phyloP scores from a whole-genome alignment of 2,329 filamentous ascomycete species.

The Talaromyces sp. region DNA sequence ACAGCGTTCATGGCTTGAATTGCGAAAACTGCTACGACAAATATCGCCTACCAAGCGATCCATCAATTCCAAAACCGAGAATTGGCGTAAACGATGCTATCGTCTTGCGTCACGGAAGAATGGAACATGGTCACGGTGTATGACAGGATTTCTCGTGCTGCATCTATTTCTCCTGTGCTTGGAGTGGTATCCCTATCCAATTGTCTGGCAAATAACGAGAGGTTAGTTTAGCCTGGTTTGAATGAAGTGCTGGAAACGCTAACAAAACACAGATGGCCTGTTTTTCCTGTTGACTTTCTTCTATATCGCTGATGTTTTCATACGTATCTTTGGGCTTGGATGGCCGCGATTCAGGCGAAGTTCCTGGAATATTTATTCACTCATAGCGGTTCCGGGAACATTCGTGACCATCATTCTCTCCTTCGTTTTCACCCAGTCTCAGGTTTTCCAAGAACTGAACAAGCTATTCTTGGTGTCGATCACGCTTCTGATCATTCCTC shows the following conservation, averaged over 20 bases:
- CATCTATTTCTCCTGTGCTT: constrained; percentile 78
- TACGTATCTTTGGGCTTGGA: constrained; percentile 81
- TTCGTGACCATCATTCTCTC: constrained; percentile 77
- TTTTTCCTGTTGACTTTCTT: constrained; percentile 78
- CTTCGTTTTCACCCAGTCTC: constrained; percentile 49
- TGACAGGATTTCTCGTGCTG: constrained; percentile 72
- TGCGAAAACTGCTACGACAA: constrained; percentile 85
- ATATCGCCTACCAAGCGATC: constrained; percentile 93
- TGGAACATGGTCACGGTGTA: constrained; percentile 79
- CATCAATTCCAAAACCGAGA: constrained; percentile 67
- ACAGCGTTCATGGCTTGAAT: constrained; percentile 92
- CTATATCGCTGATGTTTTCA: constrained; percentile 74
- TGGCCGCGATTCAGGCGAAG: constrained; percentile 90
- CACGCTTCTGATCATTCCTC: constrained; percentile 81
- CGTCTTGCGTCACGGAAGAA: constrained; percentile 89
- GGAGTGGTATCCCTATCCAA: constrained; percentile 75
- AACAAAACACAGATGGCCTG: constrained; percentile 51
- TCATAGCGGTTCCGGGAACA: constrained; percentile 72
- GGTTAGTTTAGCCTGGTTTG: constrained; percentile 27
- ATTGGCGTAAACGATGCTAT: constrained; percentile 91
- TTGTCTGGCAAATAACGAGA: constrained; percentile 64
- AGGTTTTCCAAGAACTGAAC: constrained; percentile 72
- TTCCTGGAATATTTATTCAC: constrained; percentile 90
- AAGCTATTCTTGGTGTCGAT: constrained; percentile 92
- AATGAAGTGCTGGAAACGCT: not conserved